Base-by-base conservation (phyloP, 768 basidiomycete species). In the Naematelia encephala region DNA sequence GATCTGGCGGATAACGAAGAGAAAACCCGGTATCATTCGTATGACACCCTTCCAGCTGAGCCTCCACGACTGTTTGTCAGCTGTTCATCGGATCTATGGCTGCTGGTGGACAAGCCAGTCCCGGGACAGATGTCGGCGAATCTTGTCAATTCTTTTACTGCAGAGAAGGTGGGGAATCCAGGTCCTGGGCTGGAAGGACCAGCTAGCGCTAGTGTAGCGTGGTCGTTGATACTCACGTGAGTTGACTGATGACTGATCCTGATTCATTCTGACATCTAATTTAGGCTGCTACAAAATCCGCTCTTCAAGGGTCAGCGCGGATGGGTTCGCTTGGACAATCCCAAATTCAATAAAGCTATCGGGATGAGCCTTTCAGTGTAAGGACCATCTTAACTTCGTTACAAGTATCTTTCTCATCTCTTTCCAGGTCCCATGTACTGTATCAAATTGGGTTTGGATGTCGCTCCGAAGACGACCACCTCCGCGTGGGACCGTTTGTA, bases 401-500 rank as follows among this genome's bases (percentile, higher is more conserved):
- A 19, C 4, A 43, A 43, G 27, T n/a, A 16, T 13, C 25, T 52
- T 25, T 12, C 10, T 5, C 29, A 54, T 4, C 30, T 30, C 1
- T 12, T 13, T 12, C 8, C 48, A 66, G 61, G 1, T 63, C 62
- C 3, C 14, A 42, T 29, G 39, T 73, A 14, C 28, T 70, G 25
- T 59, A 67, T 21, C 49, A 57, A n/a, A 60, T 73, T 43, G 69
- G 69, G n/a, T 73, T 70, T 51, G 72, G 54, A 14, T 73, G 69
- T 56, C 52, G 57, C 22, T 59, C 70, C 26, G 67, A 70, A 39
- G 50, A 39, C 12, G 69, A 69, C 11, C 51, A 42, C 3, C 56
- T 67, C 2, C 55, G 72, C 19, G 63, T 73, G 4, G 72, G 72
- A 19, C 72, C 72, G 4, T 56, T 66, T 46, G 57, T 53, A 5